These are phyloP conservation scores for Tetrahymena elliotti DNA, from an alignment of 73 alveolate genomes.

Conservation along the genomic window DNA sequence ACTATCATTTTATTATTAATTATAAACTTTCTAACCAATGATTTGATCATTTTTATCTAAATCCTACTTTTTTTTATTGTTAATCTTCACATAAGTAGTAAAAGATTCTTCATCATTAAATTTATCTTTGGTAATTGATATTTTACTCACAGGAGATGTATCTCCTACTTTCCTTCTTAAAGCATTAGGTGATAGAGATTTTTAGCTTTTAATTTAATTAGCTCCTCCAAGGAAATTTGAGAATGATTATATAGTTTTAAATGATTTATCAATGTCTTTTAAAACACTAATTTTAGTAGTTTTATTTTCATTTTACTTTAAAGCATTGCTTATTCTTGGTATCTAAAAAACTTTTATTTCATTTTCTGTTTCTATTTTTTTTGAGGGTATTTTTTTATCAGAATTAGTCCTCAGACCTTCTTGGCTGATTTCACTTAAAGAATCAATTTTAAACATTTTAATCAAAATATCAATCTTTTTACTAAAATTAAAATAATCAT, in stretches of 20 bases:
- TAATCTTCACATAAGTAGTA: neutral
- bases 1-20: neutral
- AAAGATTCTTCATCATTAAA: neutral
- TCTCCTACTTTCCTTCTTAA: neutral
- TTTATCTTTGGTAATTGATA: neutral
- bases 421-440: neutral
- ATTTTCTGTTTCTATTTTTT: neutral
- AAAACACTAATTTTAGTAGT: neutral
- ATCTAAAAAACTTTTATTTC: neutral
- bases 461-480: neutral
- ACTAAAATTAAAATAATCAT: neutral
- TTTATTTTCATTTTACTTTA: neutral
- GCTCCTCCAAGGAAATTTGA: neutral
- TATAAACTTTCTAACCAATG: too few species aligned
- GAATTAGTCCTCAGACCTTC: neutral
- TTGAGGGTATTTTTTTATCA: neutral
- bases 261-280: neutral
- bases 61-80: neutral
- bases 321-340: neutral
- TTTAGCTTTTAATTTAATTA: neutral
- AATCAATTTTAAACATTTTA: neutral
- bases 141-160: neutral
- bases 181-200: neutral
- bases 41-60: neutral
- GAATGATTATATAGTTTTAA: neutral